phyloP scores from a whole-genome alignment of 108 stramenopile species.

The Nitzschia sp. region DNA sequence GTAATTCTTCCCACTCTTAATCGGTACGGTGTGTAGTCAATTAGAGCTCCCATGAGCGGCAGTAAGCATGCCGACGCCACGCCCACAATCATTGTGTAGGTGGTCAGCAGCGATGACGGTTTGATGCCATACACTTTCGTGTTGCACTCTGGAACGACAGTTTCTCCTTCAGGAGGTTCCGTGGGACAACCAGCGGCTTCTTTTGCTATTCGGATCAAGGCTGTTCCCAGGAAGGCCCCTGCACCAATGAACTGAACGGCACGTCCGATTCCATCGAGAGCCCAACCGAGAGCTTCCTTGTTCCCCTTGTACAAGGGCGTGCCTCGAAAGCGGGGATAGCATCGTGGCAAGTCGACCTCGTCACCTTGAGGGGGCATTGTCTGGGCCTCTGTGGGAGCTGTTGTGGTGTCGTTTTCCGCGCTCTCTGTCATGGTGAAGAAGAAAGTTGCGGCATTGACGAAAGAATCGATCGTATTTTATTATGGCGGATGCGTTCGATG shows the following conservation, averaged over 20 bases:
- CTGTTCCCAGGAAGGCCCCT: conserved; percentile 68
- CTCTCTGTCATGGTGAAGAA: neutral
- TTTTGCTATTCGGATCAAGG: conserved; percentile 65
- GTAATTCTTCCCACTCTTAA: conserved; percentile 45
- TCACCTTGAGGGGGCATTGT: neutral
- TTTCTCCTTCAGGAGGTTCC: conserved; percentile 43
- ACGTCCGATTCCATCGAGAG: conserved; percentile 52
- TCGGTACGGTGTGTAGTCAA: conserved; percentile 73
- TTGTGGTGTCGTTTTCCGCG: neutral
- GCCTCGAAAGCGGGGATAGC: conserved; percentile 35
- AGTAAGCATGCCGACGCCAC: conserved; percentile 44
- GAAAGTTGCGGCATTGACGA: too few relatives aligned
- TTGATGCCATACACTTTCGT: conserved; percentile 61
- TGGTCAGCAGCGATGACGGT: conserved; percentile 74
- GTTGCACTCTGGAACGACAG: conserved; percentile 51
- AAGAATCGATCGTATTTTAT: too few relatives aligned
- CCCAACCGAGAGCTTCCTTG: conserved; percentile 69
- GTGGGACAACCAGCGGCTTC: conserved; percentile 58
- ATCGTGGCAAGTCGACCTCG: conserved; percentile 14
- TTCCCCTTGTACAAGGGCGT: conserved; percentile 55
- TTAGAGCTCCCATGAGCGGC: conserved; percentile 68
- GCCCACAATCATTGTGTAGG: conserved; percentile 67
- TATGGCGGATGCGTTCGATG: too few relatives aligned
- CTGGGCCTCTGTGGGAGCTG: neutral
- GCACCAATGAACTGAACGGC: conserved; percentile 52